Percentiles rank a stretch among this genome's conserved stretches.
phyloP scores from a whole-genome alignment of 495 filamentous ascomycete species.

The Penicillium psychrofluorescens region DNA sequence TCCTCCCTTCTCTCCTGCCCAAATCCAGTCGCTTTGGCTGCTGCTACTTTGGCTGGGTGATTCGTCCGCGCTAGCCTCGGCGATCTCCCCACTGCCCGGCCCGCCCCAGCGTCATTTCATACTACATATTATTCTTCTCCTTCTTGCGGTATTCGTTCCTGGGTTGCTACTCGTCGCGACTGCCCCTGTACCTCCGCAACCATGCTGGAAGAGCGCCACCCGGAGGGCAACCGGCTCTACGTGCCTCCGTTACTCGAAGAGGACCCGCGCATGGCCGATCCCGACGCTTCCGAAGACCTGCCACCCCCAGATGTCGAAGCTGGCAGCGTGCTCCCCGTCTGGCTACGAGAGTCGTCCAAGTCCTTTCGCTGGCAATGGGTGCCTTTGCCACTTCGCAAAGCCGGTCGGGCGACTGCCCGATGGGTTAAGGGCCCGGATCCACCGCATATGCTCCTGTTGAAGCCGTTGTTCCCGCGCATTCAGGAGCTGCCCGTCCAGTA shows the following conservation, averaged over 20 bases:
- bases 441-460: slow-evolving; percentile 56
- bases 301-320: slow-evolving; percentile 30
- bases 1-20: no score
- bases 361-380: slow-evolving; percentile 49
- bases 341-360: slow-evolving; percentile 47
- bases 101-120: neutral
- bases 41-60: neutral
- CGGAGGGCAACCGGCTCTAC: slow-evolving; percentile 28
- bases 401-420: slow-evolving; percentile 37
- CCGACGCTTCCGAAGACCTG: slow-evolving; percentile 32
- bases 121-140: no score
- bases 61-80: neutral
- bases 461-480: slow-evolving; percentile 58
- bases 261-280: slow-evolving; percentile 31
- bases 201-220: slow-evolving; percentile 31
- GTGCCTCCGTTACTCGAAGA: slow-evolving; percentile 28
- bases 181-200: neutral
- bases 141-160: no score
- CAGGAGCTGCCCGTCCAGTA: slow-evolving; percentile 63
- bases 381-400: slow-evolving; percentile 41
- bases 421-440: slow-evolving; percentile 71
- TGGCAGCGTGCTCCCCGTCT: slow-evolving; percentile 36
- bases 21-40: neutral
- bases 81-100: neutral
- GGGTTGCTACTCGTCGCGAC: neutral